phyloP scores from a whole-genome alignment of 208 protist genomes.

The Acanthamoeba rhysodes region DNA sequence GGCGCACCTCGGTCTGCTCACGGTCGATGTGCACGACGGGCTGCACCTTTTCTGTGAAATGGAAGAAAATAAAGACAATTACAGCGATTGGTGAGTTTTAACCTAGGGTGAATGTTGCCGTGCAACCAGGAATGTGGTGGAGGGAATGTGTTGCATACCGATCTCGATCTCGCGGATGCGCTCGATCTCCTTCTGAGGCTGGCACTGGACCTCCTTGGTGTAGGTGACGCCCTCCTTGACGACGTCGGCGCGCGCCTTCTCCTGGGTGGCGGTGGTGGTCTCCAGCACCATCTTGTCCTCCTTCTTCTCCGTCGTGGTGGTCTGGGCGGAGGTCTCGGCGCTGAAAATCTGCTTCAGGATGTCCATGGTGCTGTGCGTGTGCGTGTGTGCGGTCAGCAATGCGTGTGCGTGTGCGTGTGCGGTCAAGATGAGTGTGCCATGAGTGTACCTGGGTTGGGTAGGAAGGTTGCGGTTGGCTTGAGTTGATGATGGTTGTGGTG shows the following conservation, averaged over 20 bases:
- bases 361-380: neutral
- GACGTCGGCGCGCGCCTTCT: neutral
- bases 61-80: too few species aligned
- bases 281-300: constrained; percentile 14
- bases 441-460: neutral
- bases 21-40: constrained; percentile 50
- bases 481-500: neutral
- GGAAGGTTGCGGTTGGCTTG: neutral
- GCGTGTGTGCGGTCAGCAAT: neutral
- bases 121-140: neutral
- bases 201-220: constrained; percentile 40
- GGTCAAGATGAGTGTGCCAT: neutral
- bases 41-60: neutral
- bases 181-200: constrained; percentile 42
- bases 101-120: too few species aligned
- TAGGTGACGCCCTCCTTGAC: constrained; percentile 56
- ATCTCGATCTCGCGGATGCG: neutral
- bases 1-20: constrained; percentile 44
- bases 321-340: neutral
- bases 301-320: constrained; percentile 20
- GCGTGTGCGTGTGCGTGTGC: neutral
- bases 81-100: too few species aligned
- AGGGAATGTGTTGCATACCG: neutral
- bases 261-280: neutral
- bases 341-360: constrained; percentile 18